Conservation (phyloP, 1,139 yeast genomes). For the Lodderomyces theae region DNA sequence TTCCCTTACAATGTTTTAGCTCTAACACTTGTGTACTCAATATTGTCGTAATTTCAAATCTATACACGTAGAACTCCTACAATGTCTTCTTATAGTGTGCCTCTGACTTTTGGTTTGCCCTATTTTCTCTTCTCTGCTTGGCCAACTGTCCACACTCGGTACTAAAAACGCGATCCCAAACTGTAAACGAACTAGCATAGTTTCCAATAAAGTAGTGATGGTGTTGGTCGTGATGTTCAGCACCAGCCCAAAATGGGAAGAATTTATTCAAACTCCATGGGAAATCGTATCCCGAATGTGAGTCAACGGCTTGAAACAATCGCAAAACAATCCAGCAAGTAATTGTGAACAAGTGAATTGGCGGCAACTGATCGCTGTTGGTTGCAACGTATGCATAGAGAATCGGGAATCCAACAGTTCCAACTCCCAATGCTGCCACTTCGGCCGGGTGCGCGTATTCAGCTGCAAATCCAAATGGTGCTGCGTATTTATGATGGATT, state of each 20-base stretch:
- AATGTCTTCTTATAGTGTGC: conserved; percentile 7
- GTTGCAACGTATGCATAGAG: conserved; percentile 44
- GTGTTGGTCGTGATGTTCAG: conserved; percentile 96
- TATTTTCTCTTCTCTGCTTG: conserved; percentile 54
- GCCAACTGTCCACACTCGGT: conserved; percentile 82
- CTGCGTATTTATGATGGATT: conserved; percentile 95
- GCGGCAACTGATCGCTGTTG: conserved; percentile 42
- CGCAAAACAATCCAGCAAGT: conserved; percentile 85
- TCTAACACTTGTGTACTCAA: no score
- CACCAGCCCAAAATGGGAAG: conserved; percentile 97
- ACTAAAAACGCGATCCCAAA: conserved; percentile 83
- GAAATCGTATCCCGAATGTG: conserved; percentile 96
- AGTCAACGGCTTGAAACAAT: conserved; percentile 90
- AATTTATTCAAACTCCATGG: conserved; percentile 93
- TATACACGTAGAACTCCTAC: neutral
- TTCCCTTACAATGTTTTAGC: no score
- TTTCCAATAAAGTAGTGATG: conserved; percentile 92
- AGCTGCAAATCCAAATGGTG: conserved; percentile 94
- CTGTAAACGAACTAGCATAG: conserved; percentile 89
- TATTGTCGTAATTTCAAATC: conserved; percentile 2
- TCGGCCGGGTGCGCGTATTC: conserved; percentile 96
- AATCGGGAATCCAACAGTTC: conserved; percentile 92
- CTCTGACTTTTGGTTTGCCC: conserved; percentile 14
- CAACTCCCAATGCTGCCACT: conserved; percentile 85
- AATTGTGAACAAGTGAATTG: conserved; percentile 71